Conservation (phyloP, 495 filamentous ascomycete genomes). For the Copromyces sp. region DNA sequence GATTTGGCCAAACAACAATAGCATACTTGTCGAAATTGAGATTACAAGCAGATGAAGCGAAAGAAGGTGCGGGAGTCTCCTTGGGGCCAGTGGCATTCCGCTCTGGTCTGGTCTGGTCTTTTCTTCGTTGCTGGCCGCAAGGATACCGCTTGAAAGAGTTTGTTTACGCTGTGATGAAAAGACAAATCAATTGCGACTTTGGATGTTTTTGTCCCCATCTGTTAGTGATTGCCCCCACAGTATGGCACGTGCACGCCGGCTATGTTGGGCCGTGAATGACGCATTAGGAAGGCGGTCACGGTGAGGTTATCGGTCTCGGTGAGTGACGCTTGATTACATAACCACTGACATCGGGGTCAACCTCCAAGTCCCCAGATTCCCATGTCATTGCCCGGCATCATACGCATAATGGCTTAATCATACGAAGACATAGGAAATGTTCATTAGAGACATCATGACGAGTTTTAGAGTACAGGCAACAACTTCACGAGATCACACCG, state of each 20-base stretch:
- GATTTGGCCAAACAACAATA: neutral
- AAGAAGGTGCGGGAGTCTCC: neutral
- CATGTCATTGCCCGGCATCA: neutral
- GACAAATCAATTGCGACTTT: neutral
- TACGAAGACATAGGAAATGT: neutral
- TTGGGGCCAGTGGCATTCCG: neutral
- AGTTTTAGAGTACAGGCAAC: neutral
- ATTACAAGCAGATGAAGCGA: neutral
- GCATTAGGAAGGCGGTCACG: conserved; percentile 10
- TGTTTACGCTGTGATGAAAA: neutral
- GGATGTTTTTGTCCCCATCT: neutral
- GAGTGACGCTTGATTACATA: neutral
- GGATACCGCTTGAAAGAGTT: neutral
- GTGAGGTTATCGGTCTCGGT: conserved; percentile 1
- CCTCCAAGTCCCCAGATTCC: neutral
- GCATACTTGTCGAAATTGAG: neutral
- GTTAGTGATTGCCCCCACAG: neutral
- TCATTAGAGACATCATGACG: neutral
- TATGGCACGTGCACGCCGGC: conserved; percentile 5
- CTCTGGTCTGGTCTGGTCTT: neutral
- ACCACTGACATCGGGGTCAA: neutral
- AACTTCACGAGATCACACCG: neutral
- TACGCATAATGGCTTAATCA: neutral
- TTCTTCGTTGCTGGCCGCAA: neutral
- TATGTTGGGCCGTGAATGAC: neutral